Evolutionary conservation across 139 green algal genomes (phyloP).

Genomic region (Tetraselmis striata): DNA sequence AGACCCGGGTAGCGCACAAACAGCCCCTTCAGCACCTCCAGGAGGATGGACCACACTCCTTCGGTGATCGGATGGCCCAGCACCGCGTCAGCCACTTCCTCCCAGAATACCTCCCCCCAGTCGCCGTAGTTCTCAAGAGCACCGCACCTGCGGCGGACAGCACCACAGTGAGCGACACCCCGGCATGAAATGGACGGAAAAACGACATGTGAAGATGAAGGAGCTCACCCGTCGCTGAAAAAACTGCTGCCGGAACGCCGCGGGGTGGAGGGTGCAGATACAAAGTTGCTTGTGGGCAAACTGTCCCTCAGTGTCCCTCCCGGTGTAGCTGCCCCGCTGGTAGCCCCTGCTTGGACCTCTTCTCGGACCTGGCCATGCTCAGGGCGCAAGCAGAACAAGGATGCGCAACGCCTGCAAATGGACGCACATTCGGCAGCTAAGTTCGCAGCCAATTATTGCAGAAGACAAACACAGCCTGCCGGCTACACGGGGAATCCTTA

Average conservation of each 20-base stretch:
- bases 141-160: background rate
- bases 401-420: conserved; percentile 24
- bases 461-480: too few relatives aligned
- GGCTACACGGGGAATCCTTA: too few relatives aligned
- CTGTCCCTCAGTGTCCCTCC: background rate
- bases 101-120: conserved; percentile 11
- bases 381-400: conserved; percentile 18
- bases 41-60: conserved; percentile 16
- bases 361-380: background rate
- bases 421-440: background rate
- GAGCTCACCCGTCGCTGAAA: background rate
- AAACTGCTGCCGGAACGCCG: background rate
- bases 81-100: conserved; percentile 16
- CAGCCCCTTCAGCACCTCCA: conserved; percentile 27
- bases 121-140: background rate
- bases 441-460: too few relatives aligned
- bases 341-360: background rate
- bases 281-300: background rate
- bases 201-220: too few relatives aligned
- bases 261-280: background rate
- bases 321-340: background rate
- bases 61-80: conserved; percentile 22
- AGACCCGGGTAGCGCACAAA: background rate
- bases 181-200: too few relatives aligned
- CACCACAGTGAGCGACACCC: too few relatives aligned